These are phyloP conservation scores for Lantana camara DNA, from an alignment of 257 asterid genomes.

Conservation along the genomic window DNA sequence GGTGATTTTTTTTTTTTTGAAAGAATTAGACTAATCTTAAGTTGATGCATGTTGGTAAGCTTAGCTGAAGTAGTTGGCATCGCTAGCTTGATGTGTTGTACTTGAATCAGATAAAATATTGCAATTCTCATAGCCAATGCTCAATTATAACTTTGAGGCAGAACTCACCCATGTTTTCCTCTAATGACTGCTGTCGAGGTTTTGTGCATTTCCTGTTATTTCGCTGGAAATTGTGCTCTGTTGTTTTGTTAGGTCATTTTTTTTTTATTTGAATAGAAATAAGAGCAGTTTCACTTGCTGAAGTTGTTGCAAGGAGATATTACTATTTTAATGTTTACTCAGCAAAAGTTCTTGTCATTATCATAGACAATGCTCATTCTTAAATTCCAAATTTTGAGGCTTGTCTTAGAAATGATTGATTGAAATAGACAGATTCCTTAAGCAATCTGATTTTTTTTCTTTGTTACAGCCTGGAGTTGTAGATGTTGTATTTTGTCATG, in stretches of 20 bases:
- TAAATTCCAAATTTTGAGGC: no score
- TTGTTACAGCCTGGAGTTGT: neutral
- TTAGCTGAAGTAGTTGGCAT: neutral
- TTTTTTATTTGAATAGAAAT: no score
- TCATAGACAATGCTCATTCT: no score
- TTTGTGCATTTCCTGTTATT: no score
- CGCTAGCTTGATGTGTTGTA: neutral
- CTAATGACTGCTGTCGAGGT: no score
- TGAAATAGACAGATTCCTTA: neutral
- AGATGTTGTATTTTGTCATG: neutral
- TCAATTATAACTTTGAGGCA: neutral
- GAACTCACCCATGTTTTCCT: no score
- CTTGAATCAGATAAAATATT: neutral
- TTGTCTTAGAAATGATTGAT: constrained; percentile 9
- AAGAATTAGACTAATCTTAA: neutral
- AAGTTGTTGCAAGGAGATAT: no score
- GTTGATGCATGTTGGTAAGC: constrained; percentile 15
- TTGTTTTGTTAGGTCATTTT: no score
- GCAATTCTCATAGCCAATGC: constrained; percentile 3
- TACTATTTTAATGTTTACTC: no score
- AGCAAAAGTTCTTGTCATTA: no score
- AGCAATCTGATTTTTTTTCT: neutral
- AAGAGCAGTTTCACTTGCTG: no score
- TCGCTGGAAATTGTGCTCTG: no score
- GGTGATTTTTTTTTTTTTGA: neutral